Conservation (phyloP, 805 yeast species). For the Ogataea ramenticola region DNA sequence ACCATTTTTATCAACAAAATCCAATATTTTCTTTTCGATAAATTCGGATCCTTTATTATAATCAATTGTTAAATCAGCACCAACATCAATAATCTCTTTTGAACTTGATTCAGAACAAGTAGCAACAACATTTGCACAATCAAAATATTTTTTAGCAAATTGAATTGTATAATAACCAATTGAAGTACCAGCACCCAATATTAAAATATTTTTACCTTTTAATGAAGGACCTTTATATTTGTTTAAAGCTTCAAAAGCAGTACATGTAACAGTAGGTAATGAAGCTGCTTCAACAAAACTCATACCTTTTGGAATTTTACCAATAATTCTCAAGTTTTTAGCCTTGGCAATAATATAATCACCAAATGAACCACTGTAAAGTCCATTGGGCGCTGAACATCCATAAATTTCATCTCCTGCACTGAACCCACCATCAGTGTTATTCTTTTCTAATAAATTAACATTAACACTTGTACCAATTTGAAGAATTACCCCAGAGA, state of each 20-base stretch:
- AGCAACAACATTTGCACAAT: slow-evolving; percentile 47
- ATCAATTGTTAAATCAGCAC: slow-evolving; percentile 54
- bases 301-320: slow-evolving; percentile 40
- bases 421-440: neutral
- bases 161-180: slow-evolving; percentile 56
- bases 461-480: slow-evolving; percentile 10
- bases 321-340: slow-evolving; percentile 21
- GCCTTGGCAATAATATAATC: slow-evolving; percentile 40
- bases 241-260: slow-evolving; percentile 43
- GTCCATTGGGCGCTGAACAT: neutral
- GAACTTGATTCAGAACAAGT: slow-evolving; percentile 33
- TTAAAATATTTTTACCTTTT: slow-evolving; percentile 40
- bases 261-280: slow-evolving; percentile 55
- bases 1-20: slow-evolving; percentile 26
- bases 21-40: slow-evolving; percentile 28
- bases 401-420: slow-evolving; percentile 19
- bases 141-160: slow-evolving; percentile 41
- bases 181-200: slow-evolving; percentile 70
- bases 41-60: slow-evolving; percentile 39
- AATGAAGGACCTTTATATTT: slow-evolving; percentile 26
- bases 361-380: slow-evolving; percentile 32
- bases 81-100: slow-evolving; percentile 21
- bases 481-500: slow-evolving; percentile 15
- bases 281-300: slow-evolving; percentile 55
- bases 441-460: neutral